phyloP scores from a whole-genome alignment of 2,329 filamentous ascomycete species.

The Fonsecaea pedrosoi region DNA sequence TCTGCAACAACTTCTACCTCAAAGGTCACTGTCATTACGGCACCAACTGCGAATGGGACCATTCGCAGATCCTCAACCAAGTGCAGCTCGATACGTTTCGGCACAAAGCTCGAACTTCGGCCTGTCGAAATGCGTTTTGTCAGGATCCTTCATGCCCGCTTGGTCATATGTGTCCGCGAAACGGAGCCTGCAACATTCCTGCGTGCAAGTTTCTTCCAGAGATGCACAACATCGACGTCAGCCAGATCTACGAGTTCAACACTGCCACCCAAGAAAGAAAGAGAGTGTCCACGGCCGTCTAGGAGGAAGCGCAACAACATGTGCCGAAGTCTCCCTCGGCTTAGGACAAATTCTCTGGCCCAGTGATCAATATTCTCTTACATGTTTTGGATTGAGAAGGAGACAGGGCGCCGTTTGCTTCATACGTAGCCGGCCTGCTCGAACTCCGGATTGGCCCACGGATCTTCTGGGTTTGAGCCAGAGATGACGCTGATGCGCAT shows the following conservation, averaged over 20 bases:
- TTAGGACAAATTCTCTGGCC: background rate
- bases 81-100: slow-evolving; percentile 35
- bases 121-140: slow-evolving; percentile 34
- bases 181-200: slow-evolving; percentile 24
- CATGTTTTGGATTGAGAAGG: slow-evolving; percentile 1
- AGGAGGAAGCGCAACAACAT: slow-evolving; percentile 26
- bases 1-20: slow-evolving; percentile 68
- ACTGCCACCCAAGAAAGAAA: slow-evolving; percentile 28
- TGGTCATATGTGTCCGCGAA: slow-evolving; percentile 36
- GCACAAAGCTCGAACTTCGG: slow-evolving; percentile 37
- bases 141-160: slow-evolving; percentile 32
- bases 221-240: slow-evolving; percentile 35
- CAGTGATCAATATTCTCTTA: background rate
- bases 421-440: slow-evolving; percentile 1
- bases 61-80: slow-evolving; percentile 29
- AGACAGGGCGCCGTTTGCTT: background rate
- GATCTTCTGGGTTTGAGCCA: slow-evolving; percentile 11
- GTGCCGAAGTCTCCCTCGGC: background rate
- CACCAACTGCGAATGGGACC: slow-evolving; percentile 33
- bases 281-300: slow-evolving; percentile 22
- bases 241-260: slow-evolving; percentile 31
- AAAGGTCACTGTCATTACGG: slow-evolving; percentile 59
- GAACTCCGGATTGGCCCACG: slow-evolving; percentile 18
- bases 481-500: background rate
- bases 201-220: slow-evolving; percentile 35